These are phyloP conservation scores for Oxalis stricta DNA, from an alignment of 441 rosid species.

Conservation along the genomic window DNA sequence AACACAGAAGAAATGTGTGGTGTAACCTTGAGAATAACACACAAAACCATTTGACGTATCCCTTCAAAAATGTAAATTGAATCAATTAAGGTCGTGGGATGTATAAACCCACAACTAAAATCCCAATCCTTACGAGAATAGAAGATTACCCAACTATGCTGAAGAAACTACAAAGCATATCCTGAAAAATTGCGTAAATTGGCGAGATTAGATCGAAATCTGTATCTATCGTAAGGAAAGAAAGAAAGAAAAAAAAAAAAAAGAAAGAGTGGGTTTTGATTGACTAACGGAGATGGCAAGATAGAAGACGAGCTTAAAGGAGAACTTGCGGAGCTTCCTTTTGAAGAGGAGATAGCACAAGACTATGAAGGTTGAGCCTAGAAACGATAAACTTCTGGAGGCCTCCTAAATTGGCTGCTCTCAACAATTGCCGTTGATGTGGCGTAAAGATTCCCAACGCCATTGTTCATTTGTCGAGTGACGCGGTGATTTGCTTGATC, in stretches of 20 bases:
- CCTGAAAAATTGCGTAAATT: no score
- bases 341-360: slow-evolving; percentile 78
- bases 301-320: slow-evolving; percentile 94
- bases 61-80: slow-evolving; percentile 21
- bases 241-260: background rate
- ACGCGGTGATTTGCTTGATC: no score
- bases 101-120: background rate
- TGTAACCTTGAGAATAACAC: slow-evolving; percentile 81
- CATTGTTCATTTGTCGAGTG: no score
- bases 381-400: slow-evolving; percentile 64
- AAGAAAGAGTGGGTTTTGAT: slow-evolving; percentile 4
- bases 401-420: slow-evolving; percentile 57
- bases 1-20: slow-evolving; percentile 83
- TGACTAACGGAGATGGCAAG: slow-evolving; percentile 67
- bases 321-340: slow-evolving; percentile 88
- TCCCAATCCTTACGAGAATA: slow-evolving; percentile 1
- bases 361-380: slow-evolving; percentile 82
- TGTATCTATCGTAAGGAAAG: background rate
- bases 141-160: slow-evolving; percentile 57
- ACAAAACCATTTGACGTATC: slow-evolving; percentile 86
- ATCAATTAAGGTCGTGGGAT: no score
- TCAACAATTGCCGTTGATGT: slow-evolving; percentile 43
- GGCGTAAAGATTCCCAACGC: slow-evolving; percentile 29
- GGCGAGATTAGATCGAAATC: no score
- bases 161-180: slow-evolving; percentile 94